Percentiles rank a stretch among this genome's conserved stretches.
Evolutionary conservation across 768 basidiomycete species (phyloP).

Genomic region (Boletus rubropictus): DNA sequence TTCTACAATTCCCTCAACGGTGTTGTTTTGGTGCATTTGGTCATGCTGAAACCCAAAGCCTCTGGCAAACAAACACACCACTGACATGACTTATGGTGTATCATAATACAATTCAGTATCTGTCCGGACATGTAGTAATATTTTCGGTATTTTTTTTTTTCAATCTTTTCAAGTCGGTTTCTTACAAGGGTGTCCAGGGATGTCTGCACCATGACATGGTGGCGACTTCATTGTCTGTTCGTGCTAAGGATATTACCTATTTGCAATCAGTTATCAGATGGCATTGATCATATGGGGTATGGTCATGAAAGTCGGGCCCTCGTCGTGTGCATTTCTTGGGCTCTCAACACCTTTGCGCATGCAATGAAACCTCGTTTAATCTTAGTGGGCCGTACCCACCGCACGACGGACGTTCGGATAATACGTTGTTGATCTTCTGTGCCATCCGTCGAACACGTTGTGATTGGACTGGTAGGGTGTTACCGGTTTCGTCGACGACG

Average conservation of each 20-base stretch:
- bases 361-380: not conserved
- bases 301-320: not conserved
- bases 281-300: not conserved
- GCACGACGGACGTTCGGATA: no score
- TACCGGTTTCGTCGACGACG: not conserved
- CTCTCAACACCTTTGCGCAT: not conserved
- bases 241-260: not conserved
- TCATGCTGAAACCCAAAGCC: constrained; percentile 19
- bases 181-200: not conserved
- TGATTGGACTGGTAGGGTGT: not conserved
- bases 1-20: not conserved
- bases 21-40: constrained; percentile 23
- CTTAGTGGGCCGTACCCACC: no score
- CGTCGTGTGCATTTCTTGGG: not conserved
- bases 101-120: not conserved
- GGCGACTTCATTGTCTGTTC: no score
- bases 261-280: not conserved
- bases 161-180: not conserved
- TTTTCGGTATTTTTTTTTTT: no score
- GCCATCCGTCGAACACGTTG: constrained; percentile 3
- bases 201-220: not conserved
- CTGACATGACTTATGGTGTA: no score
- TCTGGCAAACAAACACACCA: constrained; percentile 15
- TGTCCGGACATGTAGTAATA: no score
- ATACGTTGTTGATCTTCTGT: no score